Evolutionary conservation across 192 early-diverging fungal species (phyloP), one percentile per base, ranked within the genome.

Genomic region (Backusella sp.): DNA sequence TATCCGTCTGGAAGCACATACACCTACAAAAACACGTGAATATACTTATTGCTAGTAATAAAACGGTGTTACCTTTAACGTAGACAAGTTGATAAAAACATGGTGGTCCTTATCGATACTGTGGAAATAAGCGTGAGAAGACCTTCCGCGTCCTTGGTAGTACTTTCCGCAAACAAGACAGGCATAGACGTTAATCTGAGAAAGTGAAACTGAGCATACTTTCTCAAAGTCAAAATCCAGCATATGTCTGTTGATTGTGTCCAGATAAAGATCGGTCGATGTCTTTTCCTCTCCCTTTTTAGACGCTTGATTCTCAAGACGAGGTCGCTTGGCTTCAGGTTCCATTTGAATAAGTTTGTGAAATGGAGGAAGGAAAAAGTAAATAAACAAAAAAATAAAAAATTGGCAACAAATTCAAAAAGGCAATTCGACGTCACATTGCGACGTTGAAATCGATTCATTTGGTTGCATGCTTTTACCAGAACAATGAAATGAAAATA

Each of bases 211-310:
- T 3, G 94, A 96, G 83, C 97, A 99, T 23, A 97, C 90, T 70
- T 98, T 96, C 79, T 99, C 97, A 84, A 99, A 99, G 79, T 99
- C 97, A 89, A 99, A 99, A 84, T 99, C 97, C 35, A 99, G 87
- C 83, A 89, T 88, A 72, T 89, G 84, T 11, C 97, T 86, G 74
- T 96, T 90, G 68, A 98, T 91, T 3, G 95, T 94, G 77, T 96
- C 95, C 37, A 96, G 84, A 68, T 92, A 95, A 66, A 94, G 83
- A 68, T 83, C 85, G 11, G 83, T 80, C 7, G 89, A 84, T 12
- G 73, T 65, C 69, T 74, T 53, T 4, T 71, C 70, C 17, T 68
- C 66, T 28, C 32, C 32, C 6, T 36, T 68, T 36, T 68, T 68
- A 19, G 41, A 30, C 9, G 28, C 0, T 19, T 59, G 26, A 1